phyloP scores from a whole-genome alignment of 2,329 filamentous ascomycete genomes.

The Trichoderma asperellum region DNA sequence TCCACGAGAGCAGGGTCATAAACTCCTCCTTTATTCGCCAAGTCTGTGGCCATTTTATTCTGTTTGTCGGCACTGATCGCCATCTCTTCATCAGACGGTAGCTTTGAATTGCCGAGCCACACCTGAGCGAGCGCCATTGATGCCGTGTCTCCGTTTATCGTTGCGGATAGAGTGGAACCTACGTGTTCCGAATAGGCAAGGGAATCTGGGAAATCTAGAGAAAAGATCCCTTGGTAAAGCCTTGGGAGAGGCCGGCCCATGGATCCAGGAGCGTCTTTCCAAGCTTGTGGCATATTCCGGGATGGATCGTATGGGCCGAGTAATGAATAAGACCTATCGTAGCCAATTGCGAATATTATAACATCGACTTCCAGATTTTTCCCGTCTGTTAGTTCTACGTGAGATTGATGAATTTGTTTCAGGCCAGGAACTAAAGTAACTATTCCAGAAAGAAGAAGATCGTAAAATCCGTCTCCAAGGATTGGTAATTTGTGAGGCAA shows the following conservation, averaged over 20 bases:
- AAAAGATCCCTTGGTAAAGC: slow-evolving; percentile 51
- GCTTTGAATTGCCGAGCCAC: slow-evolving; percentile 33
- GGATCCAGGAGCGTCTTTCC: slow-evolving; percentile 33
- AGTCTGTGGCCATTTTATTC: slow-evolving; percentile 26
- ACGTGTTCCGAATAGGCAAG: slow-evolving; percentile 42
- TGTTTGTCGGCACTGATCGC: slow-evolving; percentile 33
- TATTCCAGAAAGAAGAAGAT: slow-evolving; percentile 44
- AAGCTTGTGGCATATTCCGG: slow-evolving; percentile 28
- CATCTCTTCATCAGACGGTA: slow-evolving; percentile 45
- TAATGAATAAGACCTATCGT: slow-evolving; percentile 35
- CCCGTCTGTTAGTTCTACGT: slow-evolving; percentile 40
- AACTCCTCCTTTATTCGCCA: slow-evolving; percentile 31
- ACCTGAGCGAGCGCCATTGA: slow-evolving; percentile 42
- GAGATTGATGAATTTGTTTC: slow-evolving; percentile 33
- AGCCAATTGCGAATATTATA: slow-evolving; percentile 46
- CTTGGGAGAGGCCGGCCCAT: slow-evolving; percentile 39
- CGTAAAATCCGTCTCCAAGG: slow-evolving; percentile 37
- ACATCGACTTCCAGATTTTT: slow-evolving; percentile 37
- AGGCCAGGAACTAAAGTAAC: slow-evolving; percentile 42
- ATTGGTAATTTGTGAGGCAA: slow-evolving; percentile 34
- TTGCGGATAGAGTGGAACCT: slow-evolving; percentile 29
- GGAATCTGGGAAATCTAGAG: slow-evolving; percentile 46
- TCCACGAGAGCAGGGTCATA: slow-evolving; percentile 33
- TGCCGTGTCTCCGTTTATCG: slow-evolving; percentile 34
- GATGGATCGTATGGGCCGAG: slow-evolving; percentile 38